Base-by-base conservation (phyloP, 257 asterid species). In the Penstemon davidsonii region DNA sequence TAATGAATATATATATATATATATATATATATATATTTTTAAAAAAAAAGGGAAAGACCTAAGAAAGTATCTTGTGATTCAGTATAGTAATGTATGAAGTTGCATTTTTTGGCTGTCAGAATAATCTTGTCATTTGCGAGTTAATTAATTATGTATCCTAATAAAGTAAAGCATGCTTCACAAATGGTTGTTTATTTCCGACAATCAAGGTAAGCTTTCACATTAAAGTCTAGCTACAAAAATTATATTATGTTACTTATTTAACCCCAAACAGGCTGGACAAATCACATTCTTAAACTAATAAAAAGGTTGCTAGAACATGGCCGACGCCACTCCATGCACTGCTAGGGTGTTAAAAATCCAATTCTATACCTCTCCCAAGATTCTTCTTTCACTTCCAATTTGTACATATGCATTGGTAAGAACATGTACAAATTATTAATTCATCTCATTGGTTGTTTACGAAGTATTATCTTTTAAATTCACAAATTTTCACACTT, bases 141-240 rank as follows among this genome's bases (percentile, higher is more conserved):
- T 50, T 53, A 70, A 67, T 55, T 15, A 64, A 25, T 12, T 4
- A 50, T 45, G 62, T 44, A 53, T 41, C 19, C 44, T 61, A 78
- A 50, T 62, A 73, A 73, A 73, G 60, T 38, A 49, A 44, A 57
- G 70, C 61, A 71, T 71, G 73, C 55, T 71, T 73, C 55, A 65
- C 6, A 71, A 79, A 66, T 70, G 76, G 79, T 72, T 64, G 82
- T 79, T 77, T 80, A 73, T 60, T 41, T 70, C 87, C 90, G 85
- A 86, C 85, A 84, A 80, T 75, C 66, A 82, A 82, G 82, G 76
- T 61, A 79, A 74, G 81, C 81, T 43, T 79, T 82, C 81, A 79
- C 76, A 74, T 79, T 83, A 78, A 83, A 71, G 64, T 69, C 73
- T 57, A 49, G 62, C 62, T 66, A 56, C 60, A 66, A 62, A 66